Evolutionary conservation across 2,329 filamentous ascomycete genomes (phyloP).

Genomic region (Calonectria crousiana): DNA sequence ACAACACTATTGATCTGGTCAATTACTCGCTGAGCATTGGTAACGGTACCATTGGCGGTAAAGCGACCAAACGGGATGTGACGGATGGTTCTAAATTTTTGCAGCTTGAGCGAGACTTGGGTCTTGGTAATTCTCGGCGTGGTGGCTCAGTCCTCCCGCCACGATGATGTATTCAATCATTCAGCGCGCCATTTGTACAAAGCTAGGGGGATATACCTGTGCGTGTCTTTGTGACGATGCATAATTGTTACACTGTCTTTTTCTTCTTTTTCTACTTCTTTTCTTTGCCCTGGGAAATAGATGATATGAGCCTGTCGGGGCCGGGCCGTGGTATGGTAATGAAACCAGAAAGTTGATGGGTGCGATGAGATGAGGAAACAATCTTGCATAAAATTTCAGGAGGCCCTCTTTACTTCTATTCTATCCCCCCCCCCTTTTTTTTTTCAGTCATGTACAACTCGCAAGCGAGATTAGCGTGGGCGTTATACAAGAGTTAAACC

Average conservation of each 20-base stretch:
- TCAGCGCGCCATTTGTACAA: slow-evolving; percentile 37
- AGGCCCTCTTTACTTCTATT: slow-evolving; percentile 37
- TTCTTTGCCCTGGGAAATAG: slow-evolving; percentile 20
- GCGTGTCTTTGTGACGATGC: slow-evolving; percentile 32
- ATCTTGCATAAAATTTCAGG: slow-evolving; percentile 42
- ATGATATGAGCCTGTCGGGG: slow-evolving; percentile 23
- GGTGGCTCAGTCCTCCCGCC: slow-evolving; percentile 16
- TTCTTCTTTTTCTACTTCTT: slow-evolving; percentile 24
- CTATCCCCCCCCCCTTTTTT: slow-evolving; percentile 30
- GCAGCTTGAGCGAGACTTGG: not conserved
- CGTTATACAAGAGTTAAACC: slow-evolving; percentile 41
- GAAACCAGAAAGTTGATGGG: slow-evolving; percentile 31
- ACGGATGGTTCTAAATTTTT: slow-evolving; percentile 1
- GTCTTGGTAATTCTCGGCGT: slow-evolving; percentile 21
- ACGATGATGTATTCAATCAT: slow-evolving; percentile 1
- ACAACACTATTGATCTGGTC: slow-evolving; percentile 64
- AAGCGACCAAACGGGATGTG: slow-evolving; percentile 34
- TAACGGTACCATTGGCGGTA: slow-evolving; percentile 45
- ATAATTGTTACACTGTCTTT: slow-evolving; percentile 24
- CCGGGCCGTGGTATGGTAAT: slow-evolving; percentile 38
- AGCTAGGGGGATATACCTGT: slow-evolving; percentile 34
- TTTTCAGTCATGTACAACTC: slow-evolving; percentile 44
- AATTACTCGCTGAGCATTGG: slow-evolving; percentile 57
- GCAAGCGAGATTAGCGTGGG: slow-evolving; percentile 47
- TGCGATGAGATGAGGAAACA: slow-evolving; percentile 35